Percentiles rank a stretch among this genome's conserved stretches.
Evolutionary conservation across 1,284 basidiomycete genomes (phyloP).

Genomic region (Apiotrichum mycotoxinovorans): DNA sequence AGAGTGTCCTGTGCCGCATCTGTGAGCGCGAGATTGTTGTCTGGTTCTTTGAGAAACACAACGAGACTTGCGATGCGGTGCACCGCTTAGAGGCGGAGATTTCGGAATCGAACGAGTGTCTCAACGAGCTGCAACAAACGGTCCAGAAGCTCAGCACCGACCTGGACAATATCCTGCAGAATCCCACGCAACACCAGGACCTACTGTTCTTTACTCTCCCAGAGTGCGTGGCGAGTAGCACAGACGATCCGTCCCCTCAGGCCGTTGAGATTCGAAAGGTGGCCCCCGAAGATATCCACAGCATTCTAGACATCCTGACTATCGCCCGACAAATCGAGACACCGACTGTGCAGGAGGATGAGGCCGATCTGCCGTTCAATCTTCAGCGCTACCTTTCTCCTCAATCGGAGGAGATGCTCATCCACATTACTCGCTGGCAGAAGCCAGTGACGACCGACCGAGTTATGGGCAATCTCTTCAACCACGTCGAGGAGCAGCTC

Average conservation of each 20-base stretch:
- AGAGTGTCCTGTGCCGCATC: conserved; percentile 93
- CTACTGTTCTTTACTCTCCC: conserved; percentile 63
- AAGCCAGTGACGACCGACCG: conserved; percentile 79
- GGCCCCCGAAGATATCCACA: conserved; percentile 70
- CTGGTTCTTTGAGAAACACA: conserved; percentile 99
- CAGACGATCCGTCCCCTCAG: conserved; percentile 49
- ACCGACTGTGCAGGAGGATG: conserved; percentile 85
- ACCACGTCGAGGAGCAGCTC: conserved; percentile 83
- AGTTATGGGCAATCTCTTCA: conserved; percentile 73
- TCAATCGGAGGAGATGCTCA: conserved; percentile 75
- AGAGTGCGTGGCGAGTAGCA: conserved; percentile 27
- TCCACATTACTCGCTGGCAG: conserved; percentile 75
- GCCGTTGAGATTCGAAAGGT: conserved; percentile 74
- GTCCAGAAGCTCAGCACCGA: conserved; percentile 68
- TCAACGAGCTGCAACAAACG: conserved; percentile 77
- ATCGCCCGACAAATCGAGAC: conserved; percentile 78
- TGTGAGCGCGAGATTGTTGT: conserved; percentile 95
- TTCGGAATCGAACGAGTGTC: conserved; percentile 85
- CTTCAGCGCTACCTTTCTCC: conserved; percentile 84
- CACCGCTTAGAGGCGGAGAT: conserved; percentile 97
- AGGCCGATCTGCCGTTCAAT: conserved; percentile 84
- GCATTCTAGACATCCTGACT: conserved; percentile 78
- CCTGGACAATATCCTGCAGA: conserved; percentile 49
- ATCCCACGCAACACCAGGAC: conserved; percentile 77
- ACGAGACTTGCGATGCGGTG: conserved; percentile 96